Evolutionary conservation across 306 rosid species (phyloP), one percentile per base, ranked within the genome.

Genomic region (Notholithocarpus densiflorus): DNA sequence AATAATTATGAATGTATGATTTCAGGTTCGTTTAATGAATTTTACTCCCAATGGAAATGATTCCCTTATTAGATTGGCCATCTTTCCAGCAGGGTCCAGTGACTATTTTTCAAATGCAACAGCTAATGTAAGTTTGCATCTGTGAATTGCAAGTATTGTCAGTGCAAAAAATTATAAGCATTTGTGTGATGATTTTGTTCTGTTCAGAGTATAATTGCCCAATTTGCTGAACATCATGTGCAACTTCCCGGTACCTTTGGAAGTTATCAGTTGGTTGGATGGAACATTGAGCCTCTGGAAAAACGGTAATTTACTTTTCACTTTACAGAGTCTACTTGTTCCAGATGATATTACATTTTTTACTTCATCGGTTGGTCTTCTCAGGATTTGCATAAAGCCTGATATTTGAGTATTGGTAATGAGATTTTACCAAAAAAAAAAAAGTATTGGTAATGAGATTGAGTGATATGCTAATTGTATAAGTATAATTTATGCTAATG

Each of bases 221-320:
- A 70, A 82, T 86, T 96, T 77, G 85, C 87, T 40, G 94, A 89
- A 73, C 93, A 90, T 76, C 90, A 2, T n/a, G 45, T 96, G 85
- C 87, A 89, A 53, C 89, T 96, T 84, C 97, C 97, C 74, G 84
- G 68, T 56, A 79, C 84, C 77, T 90, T 90, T 51, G 95, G 96
- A 82, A 88, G 78, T 80, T 96, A 90, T 75, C 75, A 84, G 80
- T 84, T 93, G 74, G 68, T 93, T 82, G 77, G 78, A 79, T 96
- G 99, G 97, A 87, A 82, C 56, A 81, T 75, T n/a, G 89, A 86
- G 74, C 83, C 92, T 81, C 83, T 75, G 69, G 73, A 55, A 18
- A 87, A 85, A 81, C 54, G 94, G 99, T 96, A 93, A 14, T 48
- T 62, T 62, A 53, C 54, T 23, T 82, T 51, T 43, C 72, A 34